These are phyloP conservation scores for Candida tropicalis DNA, from an alignment of 1,139 yeast genomes.

Conservation along the genomic window DNA sequence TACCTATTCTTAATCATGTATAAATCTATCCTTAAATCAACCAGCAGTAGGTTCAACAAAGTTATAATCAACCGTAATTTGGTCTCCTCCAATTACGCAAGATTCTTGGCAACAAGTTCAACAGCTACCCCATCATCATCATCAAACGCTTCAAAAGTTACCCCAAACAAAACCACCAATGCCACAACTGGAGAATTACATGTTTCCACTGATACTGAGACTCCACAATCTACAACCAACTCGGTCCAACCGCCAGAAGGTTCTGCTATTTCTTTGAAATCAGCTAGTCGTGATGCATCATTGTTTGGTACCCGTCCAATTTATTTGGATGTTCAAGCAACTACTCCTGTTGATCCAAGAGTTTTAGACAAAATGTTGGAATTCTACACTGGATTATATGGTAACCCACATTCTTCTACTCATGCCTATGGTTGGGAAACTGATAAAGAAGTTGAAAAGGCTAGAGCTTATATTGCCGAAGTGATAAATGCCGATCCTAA, in stretches of 20 bases:
- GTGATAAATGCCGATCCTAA: constrained; percentile 93
- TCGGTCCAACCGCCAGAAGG: constrained; percentile 45
- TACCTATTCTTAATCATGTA: constrained; percentile 1
- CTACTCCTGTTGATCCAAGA: constrained; percentile 97
- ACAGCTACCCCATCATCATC: not conserved
- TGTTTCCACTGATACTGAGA: constrained; percentile 21
- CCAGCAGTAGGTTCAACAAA: not conserved
- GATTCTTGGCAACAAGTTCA: constrained; percentile 5
- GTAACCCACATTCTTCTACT: constrained; percentile 96
- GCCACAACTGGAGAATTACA: constrained; percentile 23
- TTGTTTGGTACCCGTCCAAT: constrained; percentile 78
- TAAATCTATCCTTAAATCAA: constrained; percentile 1
- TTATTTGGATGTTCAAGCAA: constrained; percentile 94
- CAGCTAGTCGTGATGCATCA: constrained; percentile 49
- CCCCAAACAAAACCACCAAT: constrained; percentile 16
- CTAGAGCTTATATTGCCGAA: constrained; percentile 79
- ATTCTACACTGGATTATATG: constrained; percentile 91
- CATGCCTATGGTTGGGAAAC: constrained; percentile 99
- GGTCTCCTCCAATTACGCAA: not conserved
- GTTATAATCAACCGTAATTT: not conserved
- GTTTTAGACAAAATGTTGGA: constrained; percentile 93
- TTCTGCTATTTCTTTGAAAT: constrained; percentile 43
- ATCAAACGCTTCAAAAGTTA: not conserved
- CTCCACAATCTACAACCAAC: constrained; percentile 9
- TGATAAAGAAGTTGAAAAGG: constrained; percentile 85